Evolutionary conservation across 225 moss, liverwort and hornwort species (phyloP).

Genomic region (Neckera pumila): DNA sequence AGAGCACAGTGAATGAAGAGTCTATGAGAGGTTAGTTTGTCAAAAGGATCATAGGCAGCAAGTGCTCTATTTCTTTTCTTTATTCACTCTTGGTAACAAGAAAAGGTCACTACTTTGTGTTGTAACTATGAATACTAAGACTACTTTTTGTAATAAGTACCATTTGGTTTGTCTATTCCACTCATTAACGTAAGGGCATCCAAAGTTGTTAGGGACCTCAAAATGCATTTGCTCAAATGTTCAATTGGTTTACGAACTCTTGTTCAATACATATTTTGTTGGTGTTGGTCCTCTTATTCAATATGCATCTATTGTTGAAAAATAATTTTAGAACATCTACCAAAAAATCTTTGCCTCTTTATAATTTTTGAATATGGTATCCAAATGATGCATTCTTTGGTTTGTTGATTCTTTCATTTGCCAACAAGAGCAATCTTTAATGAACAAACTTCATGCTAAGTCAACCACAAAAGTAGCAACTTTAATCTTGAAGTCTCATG

Average conservation of each 20-base stretch:
- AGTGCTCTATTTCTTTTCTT: neutral
- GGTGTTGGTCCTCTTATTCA: neutral
- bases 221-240: neutral
- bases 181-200: neutral
- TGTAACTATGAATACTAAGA: neutral
- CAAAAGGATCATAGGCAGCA: neutral
- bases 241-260: rapidly evolving
- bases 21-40: neutral
- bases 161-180: neutral
- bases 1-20: neutral
- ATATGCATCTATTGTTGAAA: neutral
- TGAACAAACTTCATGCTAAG: neutral
- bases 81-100: neutral
- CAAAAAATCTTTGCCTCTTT: neutral
- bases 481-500: too few relatives aligned
- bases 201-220: neutral
- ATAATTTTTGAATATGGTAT: neutral
- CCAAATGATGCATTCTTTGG: neutral
- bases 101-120: neutral
- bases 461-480: neutral
- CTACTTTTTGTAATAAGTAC: too few relatives aligned
- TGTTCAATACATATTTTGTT: neutral
- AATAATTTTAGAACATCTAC: neutral
- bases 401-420: too few relatives aligned
- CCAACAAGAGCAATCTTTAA: neutral